Conservation (phyloP, 495 filamentous ascomycete genomes). For the Penicillium soppii region DNA sequence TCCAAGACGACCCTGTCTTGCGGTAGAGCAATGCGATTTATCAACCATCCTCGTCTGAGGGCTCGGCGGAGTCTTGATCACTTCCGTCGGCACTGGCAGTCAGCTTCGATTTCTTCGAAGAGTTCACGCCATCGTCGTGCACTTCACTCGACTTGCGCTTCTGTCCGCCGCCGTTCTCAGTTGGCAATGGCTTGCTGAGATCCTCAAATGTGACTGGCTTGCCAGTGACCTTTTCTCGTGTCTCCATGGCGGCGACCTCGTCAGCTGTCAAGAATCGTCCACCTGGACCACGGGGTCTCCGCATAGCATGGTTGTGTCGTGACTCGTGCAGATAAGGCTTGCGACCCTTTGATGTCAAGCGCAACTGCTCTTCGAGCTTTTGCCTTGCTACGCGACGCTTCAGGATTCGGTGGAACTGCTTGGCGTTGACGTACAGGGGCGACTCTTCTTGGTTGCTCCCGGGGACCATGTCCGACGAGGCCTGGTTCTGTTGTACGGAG, state of each 20-base stretch:
- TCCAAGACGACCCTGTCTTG: neutral
- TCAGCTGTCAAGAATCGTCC: conserved; percentile 98
- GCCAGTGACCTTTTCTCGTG: conserved; percentile 29
- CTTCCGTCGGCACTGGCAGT: conserved; percentile 49
- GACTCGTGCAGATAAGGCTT: conserved; percentile 99
- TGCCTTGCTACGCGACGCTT: conserved; percentile 92
- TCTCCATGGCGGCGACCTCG: conserved; percentile 90
- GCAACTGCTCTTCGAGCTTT: conserved; percentile 85
- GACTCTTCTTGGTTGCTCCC: conserved; percentile 78
- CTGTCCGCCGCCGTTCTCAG: conserved; percentile 35
- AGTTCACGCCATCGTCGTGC: conserved; percentile 39
- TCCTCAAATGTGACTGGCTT: conserved; percentile 25
- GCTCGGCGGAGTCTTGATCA: conserved; percentile 47
- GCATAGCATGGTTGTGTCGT: conserved; percentile 98
- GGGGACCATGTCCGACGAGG: conserved; percentile 79
- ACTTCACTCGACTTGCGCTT: conserved; percentile 53
- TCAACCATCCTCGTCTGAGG: conserved; percentile 52
- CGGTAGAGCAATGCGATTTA: neutral
- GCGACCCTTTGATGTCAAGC: conserved; percentile 89
- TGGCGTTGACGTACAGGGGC: conserved; percentile 95
- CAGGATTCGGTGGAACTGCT: conserved; percentile 96
- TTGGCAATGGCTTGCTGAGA: conserved; percentile 28
- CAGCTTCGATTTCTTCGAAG: conserved; percentile 49
- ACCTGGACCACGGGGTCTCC: conserved; percentile 90
- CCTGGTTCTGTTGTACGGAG: conserved; percentile 62